Evolutionary conservation across 2,329 filamentous ascomycete species (phyloP).

Genomic region (Lasiodiplodia sp.): DNA sequence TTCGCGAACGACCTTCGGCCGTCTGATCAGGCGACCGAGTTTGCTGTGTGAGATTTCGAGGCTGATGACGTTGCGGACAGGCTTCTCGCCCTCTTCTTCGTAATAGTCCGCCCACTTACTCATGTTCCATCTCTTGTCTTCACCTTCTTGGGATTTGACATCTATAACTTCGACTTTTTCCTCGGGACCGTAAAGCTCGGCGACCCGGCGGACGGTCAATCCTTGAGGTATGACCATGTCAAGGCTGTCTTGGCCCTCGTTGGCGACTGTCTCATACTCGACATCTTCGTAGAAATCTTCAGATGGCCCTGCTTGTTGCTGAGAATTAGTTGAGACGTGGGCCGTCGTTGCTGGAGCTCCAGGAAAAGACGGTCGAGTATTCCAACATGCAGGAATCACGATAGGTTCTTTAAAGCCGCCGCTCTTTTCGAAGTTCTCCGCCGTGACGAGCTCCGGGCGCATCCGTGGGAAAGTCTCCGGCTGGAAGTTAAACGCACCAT

Average conservation of each 20-base stretch:
- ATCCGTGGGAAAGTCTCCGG: slow-evolving; percentile 70
- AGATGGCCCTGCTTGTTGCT: slow-evolving; percentile 12
- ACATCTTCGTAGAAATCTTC: slow-evolving; percentile 48
- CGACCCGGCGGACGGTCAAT: slow-evolving; percentile 68
- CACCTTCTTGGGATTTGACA: slow-evolving; percentile 72
- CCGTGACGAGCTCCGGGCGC: slow-evolving; percentile 67
- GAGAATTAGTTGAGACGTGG: slow-evolving; percentile 27
- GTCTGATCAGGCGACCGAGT: slow-evolving; percentile 66
- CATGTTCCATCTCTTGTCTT: slow-evolving; percentile 70
- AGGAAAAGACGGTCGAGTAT: slow-evolving; percentile 57
- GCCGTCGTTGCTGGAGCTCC: slow-evolving; percentile 20
- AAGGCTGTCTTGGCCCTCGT: slow-evolving; percentile 69
- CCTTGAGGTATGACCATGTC: slow-evolving; percentile 73
- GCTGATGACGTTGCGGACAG: slow-evolving; percentile 73
- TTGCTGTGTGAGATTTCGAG: slow-evolving; percentile 71
- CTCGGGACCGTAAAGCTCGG: slow-evolving; percentile 68
- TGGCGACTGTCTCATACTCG: slow-evolving; percentile 57
- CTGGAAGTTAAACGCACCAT: slow-evolving; percentile 66
- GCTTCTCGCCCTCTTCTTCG: slow-evolving; percentile 66
- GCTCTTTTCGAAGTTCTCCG: slow-evolving; percentile 68
- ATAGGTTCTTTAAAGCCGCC: slow-evolving; percentile 72
- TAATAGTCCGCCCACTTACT: slow-evolving; percentile 72
- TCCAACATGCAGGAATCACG: slow-evolving; percentile 68
- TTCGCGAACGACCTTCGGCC: slow-evolving; percentile 70
- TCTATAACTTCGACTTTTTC: slow-evolving; percentile 72